Evolutionary conservation across 495 filamentous ascomycete genomes (phyloP).

Genomic region (Aspergillus kassunensis): DNA sequence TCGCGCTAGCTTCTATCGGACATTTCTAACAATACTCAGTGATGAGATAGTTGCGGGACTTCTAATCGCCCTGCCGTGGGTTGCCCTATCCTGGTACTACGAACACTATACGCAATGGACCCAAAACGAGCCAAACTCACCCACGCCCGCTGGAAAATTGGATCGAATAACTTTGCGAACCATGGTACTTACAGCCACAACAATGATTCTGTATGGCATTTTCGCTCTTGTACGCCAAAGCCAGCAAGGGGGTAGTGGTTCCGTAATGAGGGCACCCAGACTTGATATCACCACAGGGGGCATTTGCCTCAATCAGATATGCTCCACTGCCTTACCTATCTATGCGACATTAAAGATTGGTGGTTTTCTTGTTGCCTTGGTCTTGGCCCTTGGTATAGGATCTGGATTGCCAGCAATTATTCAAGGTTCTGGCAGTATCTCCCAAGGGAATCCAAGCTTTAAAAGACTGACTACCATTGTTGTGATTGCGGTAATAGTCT

Average conservation of each 20-base stretch:
- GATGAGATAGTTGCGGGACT: slow-evolving; percentile 30
- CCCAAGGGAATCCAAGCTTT: slow-evolving; percentile 20
- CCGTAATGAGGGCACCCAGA: slow-evolving; percentile 16
- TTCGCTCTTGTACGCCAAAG: slow-evolving; percentile 19
- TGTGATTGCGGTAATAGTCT: slow-evolving; percentile 21
- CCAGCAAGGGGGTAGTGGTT: slow-evolving; percentile 6
- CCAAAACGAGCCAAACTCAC: slow-evolving; percentile 1
- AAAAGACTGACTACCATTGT: slow-evolving; percentile 31
- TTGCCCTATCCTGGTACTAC: slow-evolving; percentile 40
- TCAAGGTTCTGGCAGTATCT: slow-evolving; percentile 4
- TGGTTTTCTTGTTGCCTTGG: slow-evolving; percentile 48
- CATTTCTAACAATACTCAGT: slow-evolving; percentile 23
- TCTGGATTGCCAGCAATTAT: slow-evolving; percentile 37
- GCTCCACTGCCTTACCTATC: slow-evolving; percentile 49
- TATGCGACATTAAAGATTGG: slow-evolving; percentile 56
- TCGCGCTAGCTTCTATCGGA: no score
- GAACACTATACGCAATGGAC: slow-evolving; percentile 25
- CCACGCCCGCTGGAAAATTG: slow-evolving; percentile 6
- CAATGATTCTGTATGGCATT: slow-evolving; percentile 29
- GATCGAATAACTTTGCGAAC: slow-evolving; percentile 11
- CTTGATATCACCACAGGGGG: slow-evolving; percentile 15
- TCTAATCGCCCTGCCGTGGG: slow-evolving; percentile 37
- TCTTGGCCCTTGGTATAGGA: slow-evolving; percentile 44
- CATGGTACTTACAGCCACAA: slow-evolving; percentile 15
- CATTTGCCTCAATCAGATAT: slow-evolving; percentile 22